Evolutionary conservation across 2,329 filamentous ascomycete species (phyloP), one percentile per base, ranked within the genome.

Genomic region (Coniochaeta hoffmannii): DNA sequence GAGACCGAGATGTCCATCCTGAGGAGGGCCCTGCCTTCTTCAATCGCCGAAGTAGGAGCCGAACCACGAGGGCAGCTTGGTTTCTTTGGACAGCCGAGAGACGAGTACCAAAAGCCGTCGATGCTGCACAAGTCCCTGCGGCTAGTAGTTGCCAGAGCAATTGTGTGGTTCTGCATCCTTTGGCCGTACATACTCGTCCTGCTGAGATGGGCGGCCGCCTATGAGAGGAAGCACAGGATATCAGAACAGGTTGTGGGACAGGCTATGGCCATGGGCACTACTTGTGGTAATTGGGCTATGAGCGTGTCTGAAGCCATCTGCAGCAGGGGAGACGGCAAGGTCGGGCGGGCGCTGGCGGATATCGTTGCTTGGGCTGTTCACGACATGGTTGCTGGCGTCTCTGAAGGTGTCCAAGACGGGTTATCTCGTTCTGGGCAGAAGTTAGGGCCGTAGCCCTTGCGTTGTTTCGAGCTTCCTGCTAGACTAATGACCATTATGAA

Each of bases 1-100:
- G 68, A 70, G 3, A 75, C 79, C 58, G 85, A 88, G 64, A 65
- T 70, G 32, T 63, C 77, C 22, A 76, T 74, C 49, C 69, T 86
- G 3, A 74, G 75, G 38, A 73, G 72, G 22, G 76, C 82, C 1
- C 66, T 83, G 1, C 81, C 82, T 2, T 58, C 64, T 9, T 55
- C 62, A 6, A 60, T 69, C 32, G 57, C 59, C 30, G 49, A 7
- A 51, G 28, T 15, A 4, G 14, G 22, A n/a, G 12, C 15, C 50
- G 41, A 50, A 28, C 51, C 38, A 46, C 14, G 54, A 32, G 11
- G 15, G 34, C 31, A 32, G 51, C 6, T 44, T 46, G 11, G 30
- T 57, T 56, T n/a, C 32, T 28, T 7, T 24, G 36, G 8, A 31
- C 36, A 14, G n/a, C 14, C 17, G 22, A 28, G 32, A 35, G 15